These are phyloP conservation scores for Didymella exigua DNA, from an alignment of 2,329 filamentous ascomycete species.

Conservation along the genomic window DNA sequence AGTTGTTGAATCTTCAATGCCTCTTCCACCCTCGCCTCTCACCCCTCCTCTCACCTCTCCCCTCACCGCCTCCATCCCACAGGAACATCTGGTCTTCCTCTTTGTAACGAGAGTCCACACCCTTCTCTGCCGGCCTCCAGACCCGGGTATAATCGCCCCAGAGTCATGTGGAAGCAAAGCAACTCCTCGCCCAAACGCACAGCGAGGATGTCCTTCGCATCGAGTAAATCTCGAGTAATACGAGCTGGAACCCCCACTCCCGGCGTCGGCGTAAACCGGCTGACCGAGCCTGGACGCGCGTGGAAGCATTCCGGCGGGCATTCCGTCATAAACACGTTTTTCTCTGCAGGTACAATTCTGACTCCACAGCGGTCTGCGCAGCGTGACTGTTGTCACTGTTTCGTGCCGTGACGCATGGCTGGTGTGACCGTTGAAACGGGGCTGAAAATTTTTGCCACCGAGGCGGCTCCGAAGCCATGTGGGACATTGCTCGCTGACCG, in stretches of 20 bases:
- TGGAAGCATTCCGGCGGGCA: neutral
- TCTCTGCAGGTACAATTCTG: slow-evolving; percentile 7
- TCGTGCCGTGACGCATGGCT: neutral
- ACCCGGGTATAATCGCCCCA: neutral
- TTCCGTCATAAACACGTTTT: neutral
- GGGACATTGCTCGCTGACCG: neutral
- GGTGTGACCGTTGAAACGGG: neutral
- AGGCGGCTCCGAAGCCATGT: slow-evolving; percentile 4
- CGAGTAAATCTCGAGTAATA: slow-evolving; percentile 14
- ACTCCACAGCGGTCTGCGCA: neutral
- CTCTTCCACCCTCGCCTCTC: neutral
- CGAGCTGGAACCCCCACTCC: slow-evolving; percentile 3
- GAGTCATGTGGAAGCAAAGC: neutral
- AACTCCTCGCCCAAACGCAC: slow-evolving; percentile 4
- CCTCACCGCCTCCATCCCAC: neutral
- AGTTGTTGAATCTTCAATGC: neutral
- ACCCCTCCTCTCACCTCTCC: neutral
- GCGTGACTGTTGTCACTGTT: neutral
- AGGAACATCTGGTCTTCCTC: neutral
- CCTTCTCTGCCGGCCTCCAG: neutral
- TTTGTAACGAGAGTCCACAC: neutral
- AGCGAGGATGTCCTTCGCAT: slow-evolving; percentile 3
- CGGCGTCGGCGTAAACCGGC: slow-evolving; percentile 10
- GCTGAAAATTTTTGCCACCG: slow-evolving; percentile 14
- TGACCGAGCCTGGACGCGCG: neutral